A percentile compares a stretch with the other conserved stretches of the same genome.
Evolutionary conservation across 2,329 filamentous ascomycete genomes (phyloP).

Genomic region (Cryphonectria parasitica): DNA sequence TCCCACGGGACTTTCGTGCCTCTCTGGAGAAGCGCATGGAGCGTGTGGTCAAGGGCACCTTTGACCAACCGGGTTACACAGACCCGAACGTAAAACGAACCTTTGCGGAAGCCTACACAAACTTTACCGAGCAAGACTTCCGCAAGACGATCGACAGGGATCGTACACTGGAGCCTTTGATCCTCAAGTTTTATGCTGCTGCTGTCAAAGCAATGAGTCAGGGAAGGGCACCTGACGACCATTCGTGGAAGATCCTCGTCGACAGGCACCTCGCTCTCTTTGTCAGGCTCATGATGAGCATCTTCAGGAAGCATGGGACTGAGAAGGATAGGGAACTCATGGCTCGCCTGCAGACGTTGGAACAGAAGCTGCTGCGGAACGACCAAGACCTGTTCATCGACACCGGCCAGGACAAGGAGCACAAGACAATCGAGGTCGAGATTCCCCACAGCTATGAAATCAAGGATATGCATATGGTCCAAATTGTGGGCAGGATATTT

Average conservation of each 20-base stretch:
- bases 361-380: conserved; percentile 91
- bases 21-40: conserved; percentile 73
- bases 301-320: conserved; percentile 82
- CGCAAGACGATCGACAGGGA: conserved; percentile 93
- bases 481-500: conserved; percentile 85
- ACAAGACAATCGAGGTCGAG: conserved; percentile 76
- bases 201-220: conserved; percentile 85
- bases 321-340: conserved; percentile 84
- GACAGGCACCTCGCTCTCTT: conserved; percentile 96
- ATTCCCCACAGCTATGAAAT: conserved; percentile 88
- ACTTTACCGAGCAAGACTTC: conserved; percentile 86
- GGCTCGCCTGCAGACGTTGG: conserved; percentile 75
- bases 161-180: conserved; percentile 85
- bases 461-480: conserved; percentile 95
- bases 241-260: conserved; percentile 87
- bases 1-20: conserved; percentile 58
- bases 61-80: conserved; percentile 84
- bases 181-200: conserved; percentile 95
- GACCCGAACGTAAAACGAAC: conserved; percentile 91
- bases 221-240: conserved; percentile 75
- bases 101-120: conserved; percentile 92
- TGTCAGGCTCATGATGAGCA: conserved; percentile 79
- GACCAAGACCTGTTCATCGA: conserved; percentile 82
- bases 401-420: conserved; percentile 60
- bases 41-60: conserved; percentile 78